Percentiles rank a stretch among this genome's conserved stretches.
phyloP scores from a whole-genome alignment of 2,329 filamentous ascomycete genomes.

The Aureobasidium melanogenum region DNA sequence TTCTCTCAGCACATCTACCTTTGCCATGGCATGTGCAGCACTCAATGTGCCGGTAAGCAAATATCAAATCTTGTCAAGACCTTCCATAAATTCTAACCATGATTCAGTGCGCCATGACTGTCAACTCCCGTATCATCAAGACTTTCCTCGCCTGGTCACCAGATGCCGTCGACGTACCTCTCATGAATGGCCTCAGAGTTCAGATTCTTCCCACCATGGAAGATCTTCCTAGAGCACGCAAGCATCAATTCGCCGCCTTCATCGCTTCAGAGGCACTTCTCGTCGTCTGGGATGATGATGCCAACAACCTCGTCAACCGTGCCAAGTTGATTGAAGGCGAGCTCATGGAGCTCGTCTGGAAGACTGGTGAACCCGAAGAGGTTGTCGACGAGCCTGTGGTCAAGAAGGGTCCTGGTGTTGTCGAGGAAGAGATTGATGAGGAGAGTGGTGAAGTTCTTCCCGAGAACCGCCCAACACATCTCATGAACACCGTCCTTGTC shows the following conservation, averaged over 20 bases:
- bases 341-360: constrained; percentile 71
- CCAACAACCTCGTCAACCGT: constrained; percentile 58
- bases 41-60: constrained; percentile 61
- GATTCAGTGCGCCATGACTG: constrained; percentile 63
- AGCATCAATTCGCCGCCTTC: constrained; percentile 74
- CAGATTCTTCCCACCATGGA: constrained; percentile 66
- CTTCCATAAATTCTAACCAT: constrained; percentile 16
- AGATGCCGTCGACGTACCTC: constrained; percentile 63
- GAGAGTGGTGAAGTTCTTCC: constrained; percentile 60
- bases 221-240: constrained; percentile 61
- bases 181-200: constrained; percentile 67
- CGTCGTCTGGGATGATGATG: constrained; percentile 76
- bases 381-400: constrained; percentile 46
- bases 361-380: constrained; percentile 43
- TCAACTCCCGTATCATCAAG: constrained; percentile 71
- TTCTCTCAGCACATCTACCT: constrained; percentile 51
- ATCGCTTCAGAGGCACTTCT: constrained; percentile 61
- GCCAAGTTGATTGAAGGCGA: constrained; percentile 67
- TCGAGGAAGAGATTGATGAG: constrained; percentile 55
- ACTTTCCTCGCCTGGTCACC: constrained; percentile 66
- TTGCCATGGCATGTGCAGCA: constrained; percentile 56
- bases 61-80: not conserved
- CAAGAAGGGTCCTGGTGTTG: constrained; percentile 40
- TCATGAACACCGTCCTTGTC: constrained; percentile 63
- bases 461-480: constrained; percentile 57